A percentile compares a stretch with the other conserved stretches of the same genome.
phyloP scores from a whole-genome alignment of 306 rosid genomes.

The Cyclanthera cordifolia region DNA sequence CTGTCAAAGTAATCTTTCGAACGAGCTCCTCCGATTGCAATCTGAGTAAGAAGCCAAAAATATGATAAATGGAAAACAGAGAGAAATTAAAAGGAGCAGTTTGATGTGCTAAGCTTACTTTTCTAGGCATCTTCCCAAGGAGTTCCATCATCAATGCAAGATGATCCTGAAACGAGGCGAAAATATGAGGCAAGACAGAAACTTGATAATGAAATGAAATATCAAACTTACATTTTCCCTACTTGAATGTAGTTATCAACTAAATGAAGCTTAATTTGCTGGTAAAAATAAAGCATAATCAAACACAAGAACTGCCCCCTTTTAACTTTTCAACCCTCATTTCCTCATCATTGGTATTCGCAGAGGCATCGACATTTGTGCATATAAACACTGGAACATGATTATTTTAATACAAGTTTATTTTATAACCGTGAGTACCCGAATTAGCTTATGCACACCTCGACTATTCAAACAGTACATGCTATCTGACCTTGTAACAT shows the following conservation, averaged over 20 bases:
- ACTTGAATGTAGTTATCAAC: background rate
- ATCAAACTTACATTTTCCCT: background rate
- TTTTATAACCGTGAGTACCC: too few relatives aligned
- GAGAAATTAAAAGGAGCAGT: slow-evolving; percentile 3
- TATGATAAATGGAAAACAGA: slow-evolving; percentile 13
- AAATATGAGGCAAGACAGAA: background rate
- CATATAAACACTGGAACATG: background rate
- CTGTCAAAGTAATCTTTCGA: slow-evolving; percentile 86
- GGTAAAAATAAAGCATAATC: slow-evolving; percentile 6
- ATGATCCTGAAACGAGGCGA: slow-evolving; percentile 63
- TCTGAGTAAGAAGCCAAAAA: slow-evolving; percentile 35
- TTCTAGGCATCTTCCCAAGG: slow-evolving; percentile 86
- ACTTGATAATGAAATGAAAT: background rate
- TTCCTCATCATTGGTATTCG: background rate
- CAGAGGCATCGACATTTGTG: background rate
- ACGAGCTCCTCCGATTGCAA: slow-evolving; percentile 58
- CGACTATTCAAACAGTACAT: too few relatives aligned
- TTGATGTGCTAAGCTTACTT: slow-evolving; percentile 29
- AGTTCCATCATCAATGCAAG: slow-evolving; percentile 98
- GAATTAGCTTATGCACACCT: too few relatives aligned
- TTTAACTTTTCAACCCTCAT: background rate
- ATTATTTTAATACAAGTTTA: too few relatives aligned
- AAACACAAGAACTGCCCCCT: slow-evolving; percentile 21
- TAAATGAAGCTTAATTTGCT: background rate
- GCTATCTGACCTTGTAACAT: too few relatives aligned